These are phyloP conservation scores for Fraxinus floribunda DNA, from an alignment of 305 asterid species.

Conservation along the genomic window DNA sequence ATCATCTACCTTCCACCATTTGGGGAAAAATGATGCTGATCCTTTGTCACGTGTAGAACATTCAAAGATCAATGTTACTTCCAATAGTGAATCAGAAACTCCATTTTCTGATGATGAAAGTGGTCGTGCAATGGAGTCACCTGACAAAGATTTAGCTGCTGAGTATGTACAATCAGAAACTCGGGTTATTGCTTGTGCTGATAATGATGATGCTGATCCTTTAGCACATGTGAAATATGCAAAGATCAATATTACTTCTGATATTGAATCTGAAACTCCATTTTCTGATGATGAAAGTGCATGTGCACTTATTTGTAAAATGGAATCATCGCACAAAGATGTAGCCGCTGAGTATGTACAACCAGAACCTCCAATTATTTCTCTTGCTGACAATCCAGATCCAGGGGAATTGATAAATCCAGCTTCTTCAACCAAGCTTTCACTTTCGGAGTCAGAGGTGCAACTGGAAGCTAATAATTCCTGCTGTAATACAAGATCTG, in stretches of 20 bases:
- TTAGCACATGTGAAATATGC: constrained; percentile 31
- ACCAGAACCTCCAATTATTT: constrained; percentile 19
- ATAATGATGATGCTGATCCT: constrained; percentile 18
- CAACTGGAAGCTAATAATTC: constrained; percentile 24
- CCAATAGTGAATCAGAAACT: constrained; percentile 55
- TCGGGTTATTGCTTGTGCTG: constrained; percentile 20
- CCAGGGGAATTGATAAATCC: constrained; percentile 40
- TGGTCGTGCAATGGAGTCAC: constrained; percentile 25
- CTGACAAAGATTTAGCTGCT: constrained; percentile 30
- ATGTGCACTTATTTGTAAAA: constrained; percentile 9
- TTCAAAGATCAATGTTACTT: constrained; percentile 46
- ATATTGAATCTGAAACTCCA: constrained; percentile 32
- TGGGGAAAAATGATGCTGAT: constrained; percentile 21
- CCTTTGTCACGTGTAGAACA: constrained; percentile 46
- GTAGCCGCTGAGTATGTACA: constrained; percentile 10
- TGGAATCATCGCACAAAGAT: constrained; percentile 15
- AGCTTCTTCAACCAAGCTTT: constrained; percentile 28
- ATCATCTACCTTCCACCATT: background rate
- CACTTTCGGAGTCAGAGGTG: constrained; percentile 30
- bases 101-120: constrained; percentile 38
- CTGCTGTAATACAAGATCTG: constrained; percentile 24
- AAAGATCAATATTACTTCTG: constrained; percentile 35
- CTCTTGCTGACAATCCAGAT: constrained; percentile 11
- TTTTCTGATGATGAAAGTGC: constrained; percentile 30
- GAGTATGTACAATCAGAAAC: constrained; percentile 27